Evolutionary conservation across 2,329 filamentous ascomycete species (phyloP).

Genomic region (Coccinonectria pachysandricola): DNA sequence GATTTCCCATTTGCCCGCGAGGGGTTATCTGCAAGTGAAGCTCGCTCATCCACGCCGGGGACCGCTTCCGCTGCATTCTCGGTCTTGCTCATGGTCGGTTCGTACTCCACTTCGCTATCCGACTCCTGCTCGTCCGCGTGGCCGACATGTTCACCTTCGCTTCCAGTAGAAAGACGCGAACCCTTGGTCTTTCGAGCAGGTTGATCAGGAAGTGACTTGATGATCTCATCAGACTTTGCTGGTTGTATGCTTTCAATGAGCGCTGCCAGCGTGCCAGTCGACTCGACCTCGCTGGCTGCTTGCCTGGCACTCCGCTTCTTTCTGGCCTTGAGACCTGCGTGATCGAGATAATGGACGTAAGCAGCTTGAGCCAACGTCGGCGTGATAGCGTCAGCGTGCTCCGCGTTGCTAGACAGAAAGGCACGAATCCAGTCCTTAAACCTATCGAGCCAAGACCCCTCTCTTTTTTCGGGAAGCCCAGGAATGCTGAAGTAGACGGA

Average conservation of each 20-base stretch:
- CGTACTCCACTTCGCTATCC: conserved; percentile 19
- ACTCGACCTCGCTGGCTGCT: conserved; percentile 17
- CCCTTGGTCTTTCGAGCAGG: conserved; percentile 7
- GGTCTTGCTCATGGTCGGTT: conserved; percentile 9
- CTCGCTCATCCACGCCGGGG: conserved; percentile 4
- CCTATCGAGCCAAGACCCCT: conserved; percentile 25
- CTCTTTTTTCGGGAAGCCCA: conserved; percentile 14
- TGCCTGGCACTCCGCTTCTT: conserved; percentile 22
- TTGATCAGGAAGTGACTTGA: conserved; percentile 4
- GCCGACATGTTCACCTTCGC: conserved; percentile 8
- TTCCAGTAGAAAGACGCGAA: conserved; percentile 12
- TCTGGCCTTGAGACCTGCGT: conserved; percentile 22
- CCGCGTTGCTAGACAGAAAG: conserved; percentile 20
- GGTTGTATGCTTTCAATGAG: conserved; percentile 12
- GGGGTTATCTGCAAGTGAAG: conserved; percentile 1
- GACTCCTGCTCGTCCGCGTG: conserved; percentile 8
- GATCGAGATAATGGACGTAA: conserved; percentile 22
- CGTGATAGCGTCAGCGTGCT: conserved; percentile 13
- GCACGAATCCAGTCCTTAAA: conserved; percentile 25
- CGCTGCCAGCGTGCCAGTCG: conserved; percentile 14
- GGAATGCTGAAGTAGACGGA: conserved; percentile 19
- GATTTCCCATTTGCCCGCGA: conserved; percentile 7
- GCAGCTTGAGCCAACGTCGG: conserved; percentile 14
- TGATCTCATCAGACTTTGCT: neutral
- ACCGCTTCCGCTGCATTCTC: conserved; percentile 4